Percentiles rank a stretch among this genome's conserved stretches.
These are phyloP conservation scores for Neofusicoccum umdonicola DNA, from an alignment of 2,329 filamentous ascomycete genomes.

Conservation along the genomic window DNA sequence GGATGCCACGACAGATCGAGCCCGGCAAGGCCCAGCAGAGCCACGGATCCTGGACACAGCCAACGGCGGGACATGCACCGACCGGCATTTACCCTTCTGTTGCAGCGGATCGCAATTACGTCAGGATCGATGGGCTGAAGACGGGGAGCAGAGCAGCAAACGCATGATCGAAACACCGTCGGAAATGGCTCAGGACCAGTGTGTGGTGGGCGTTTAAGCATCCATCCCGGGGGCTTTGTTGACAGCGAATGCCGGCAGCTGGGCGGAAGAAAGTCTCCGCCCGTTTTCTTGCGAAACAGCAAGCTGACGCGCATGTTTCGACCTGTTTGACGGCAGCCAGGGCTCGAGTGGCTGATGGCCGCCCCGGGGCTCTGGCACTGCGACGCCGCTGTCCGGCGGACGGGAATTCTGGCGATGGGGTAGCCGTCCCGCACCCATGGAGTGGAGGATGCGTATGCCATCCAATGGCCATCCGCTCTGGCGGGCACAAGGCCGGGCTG, in stretches of 20 bases:
- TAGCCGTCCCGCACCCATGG: background rate
- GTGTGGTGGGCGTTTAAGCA: background rate
- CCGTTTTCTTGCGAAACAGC: too few species aligned
- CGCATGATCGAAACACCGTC: background rate
- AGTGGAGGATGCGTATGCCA: background rate
- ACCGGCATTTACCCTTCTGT: conserved; percentile 1
- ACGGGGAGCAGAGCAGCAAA: background rate
- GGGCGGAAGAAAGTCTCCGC: too few species aligned
- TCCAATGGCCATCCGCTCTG: background rate
- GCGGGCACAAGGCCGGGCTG: background rate
- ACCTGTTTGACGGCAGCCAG: background rate
- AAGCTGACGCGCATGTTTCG: conserved; percentile 1
- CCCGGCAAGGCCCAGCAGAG: background rate
- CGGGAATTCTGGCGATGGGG: background rate
- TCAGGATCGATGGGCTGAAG: background rate
- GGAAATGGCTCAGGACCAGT: background rate
- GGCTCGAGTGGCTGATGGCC: background rate
- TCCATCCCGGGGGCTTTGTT: background rate
- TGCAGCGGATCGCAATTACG: background rate
- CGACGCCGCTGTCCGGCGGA: background rate
- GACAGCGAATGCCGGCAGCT: too few species aligned
- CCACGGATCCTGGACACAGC: background rate
- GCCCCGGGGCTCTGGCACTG: conserved; percentile 1
- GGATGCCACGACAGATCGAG: background rate
- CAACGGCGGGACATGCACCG: background rate